phyloP scores from a whole-genome alignment of 495 filamentous ascomycete genomes.

The Lophiostoma macrostomum region DNA sequence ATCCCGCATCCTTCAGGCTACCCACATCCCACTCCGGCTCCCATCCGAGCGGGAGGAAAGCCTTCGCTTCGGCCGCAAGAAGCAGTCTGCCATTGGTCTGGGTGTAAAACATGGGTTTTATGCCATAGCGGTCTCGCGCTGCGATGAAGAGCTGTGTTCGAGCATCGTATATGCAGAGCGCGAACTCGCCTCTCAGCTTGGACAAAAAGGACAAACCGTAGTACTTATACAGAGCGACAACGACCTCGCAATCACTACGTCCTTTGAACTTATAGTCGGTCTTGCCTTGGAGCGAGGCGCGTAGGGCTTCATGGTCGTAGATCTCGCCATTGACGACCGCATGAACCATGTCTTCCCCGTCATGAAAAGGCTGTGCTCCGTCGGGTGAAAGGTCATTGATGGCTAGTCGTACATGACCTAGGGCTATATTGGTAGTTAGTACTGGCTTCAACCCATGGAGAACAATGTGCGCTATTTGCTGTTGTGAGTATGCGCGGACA shows the following conservation, averaged over 20 bases:
- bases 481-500: too few species aligned
- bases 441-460: not conserved
- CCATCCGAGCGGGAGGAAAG: slow-evolving; percentile 48
- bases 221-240: slow-evolving; percentile 44
- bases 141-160: slow-evolving; percentile 42
- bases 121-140: slow-evolving; percentile 52
- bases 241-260: slow-evolving; percentile 5
- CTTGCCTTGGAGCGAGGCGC: too few species aligned
- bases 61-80: slow-evolving; percentile 48
- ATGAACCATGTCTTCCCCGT: slow-evolving; percentile 42
- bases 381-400: slow-evolving; percentile 51
- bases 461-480: slow-evolving; percentile 9
- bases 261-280: slow-evolving; percentile 2
- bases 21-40: slow-evolving; percentile 50
- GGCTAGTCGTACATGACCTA: slow-evolving; percentile 49
- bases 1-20: slow-evolving; percentile 41
- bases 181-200: slow-evolving; percentile 51
- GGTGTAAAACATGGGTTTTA: slow-evolving; percentile 54
- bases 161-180: slow-evolving; percentile 50
- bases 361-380: slow-evolving; percentile 50
- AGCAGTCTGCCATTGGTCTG: slow-evolving; percentile 39
- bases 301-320: slow-evolving; percentile 46
- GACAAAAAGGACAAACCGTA: slow-evolving; percentile 47
- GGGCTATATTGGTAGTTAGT: slow-evolving; percentile 26
- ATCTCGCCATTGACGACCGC: slow-evolving; percentile 57